Evolutionary conservation across 2,329 filamentous ascomycete species (phyloP).

Genomic region (Tolypocladium cylindrosporum): DNA sequence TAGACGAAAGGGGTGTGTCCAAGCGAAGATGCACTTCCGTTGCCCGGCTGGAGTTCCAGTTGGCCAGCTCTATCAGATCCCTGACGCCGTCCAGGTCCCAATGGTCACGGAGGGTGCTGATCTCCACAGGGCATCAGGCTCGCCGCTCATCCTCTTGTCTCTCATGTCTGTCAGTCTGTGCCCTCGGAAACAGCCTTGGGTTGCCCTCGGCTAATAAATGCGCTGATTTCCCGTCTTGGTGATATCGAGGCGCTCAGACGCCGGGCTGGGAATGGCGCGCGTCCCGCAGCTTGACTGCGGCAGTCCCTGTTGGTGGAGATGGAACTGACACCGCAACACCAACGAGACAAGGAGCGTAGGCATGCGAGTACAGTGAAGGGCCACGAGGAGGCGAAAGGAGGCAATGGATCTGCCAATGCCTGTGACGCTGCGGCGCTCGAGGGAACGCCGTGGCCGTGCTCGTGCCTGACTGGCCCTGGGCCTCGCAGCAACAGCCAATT

Average conservation of each 20-base stretch:
- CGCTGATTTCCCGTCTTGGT: neutral
- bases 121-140: neutral
- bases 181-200: neutral
- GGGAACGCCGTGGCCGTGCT: neutral
- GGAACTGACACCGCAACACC: neutral
- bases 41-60: conserved; percentile 32
- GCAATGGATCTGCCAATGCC: conserved; percentile 1
- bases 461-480: conserved; percentile 1
- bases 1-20: conserved; percentile 15
- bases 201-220: neutral
- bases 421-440: neutral
- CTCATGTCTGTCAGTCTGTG: neutral
- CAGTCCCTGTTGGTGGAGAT: neutral
- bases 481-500: conserved; percentile 1
- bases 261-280: neutral
- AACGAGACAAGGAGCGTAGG: neutral
- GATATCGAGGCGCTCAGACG: neutral
- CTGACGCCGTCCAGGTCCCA: conserved; percentile 2
- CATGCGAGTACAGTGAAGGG: neutral
- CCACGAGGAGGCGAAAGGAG: neutral
- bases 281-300: neutral
- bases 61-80: conserved; percentile 26
- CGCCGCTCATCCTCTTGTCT: neutral
- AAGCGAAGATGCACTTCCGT: conserved; percentile 25
- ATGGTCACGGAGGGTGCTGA: neutral